Evolutionary conservation across 805 yeast genomes (phyloP).

Genomic region (Kodamaea laetipori): DNA sequence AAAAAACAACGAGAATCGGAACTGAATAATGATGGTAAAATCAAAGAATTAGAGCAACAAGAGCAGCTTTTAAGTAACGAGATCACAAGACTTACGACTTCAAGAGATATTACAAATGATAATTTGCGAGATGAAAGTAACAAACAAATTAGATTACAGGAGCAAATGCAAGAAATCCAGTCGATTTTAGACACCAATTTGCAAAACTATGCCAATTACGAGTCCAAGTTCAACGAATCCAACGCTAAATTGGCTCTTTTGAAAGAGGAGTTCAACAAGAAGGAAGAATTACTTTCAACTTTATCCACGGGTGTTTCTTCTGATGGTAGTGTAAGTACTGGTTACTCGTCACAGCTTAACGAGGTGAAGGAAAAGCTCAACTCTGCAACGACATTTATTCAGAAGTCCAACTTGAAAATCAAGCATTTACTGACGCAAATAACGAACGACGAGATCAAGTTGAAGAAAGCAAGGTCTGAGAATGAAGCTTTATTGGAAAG

Average conservation of each 20-base stretch:
- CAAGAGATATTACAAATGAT: constrained; percentile 58
- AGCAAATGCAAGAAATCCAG: constrained; percentile 36
- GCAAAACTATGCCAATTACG: constrained; percentile 41
- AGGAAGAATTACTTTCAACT: constrained; percentile 79
- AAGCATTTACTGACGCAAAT: constrained; percentile 58
- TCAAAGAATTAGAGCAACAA: constrained; percentile 58
- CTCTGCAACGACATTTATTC: constrained; percentile 54
- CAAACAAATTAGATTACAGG: constrained; percentile 34
- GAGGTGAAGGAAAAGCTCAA: constrained; percentile 59
- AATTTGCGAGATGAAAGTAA: constrained; percentile 55
- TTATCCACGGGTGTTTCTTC: constrained; percentile 89
- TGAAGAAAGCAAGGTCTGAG: constrained; percentile 55
- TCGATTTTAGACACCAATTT: constrained; percentile 35
- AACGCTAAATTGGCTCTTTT: constrained; percentile 47
- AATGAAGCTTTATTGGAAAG: constrained; percentile 43
- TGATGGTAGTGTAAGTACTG: constrained; percentile 71
- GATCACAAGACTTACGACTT: constrained; percentile 66
- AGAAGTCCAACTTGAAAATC: constrained; percentile 60
- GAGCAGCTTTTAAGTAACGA: constrained; percentile 63
- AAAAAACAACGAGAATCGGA: constrained; percentile 58
- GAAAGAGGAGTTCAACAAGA: constrained; percentile 52
- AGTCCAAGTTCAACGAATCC: constrained; percentile 46
- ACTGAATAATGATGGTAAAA: constrained; percentile 57
- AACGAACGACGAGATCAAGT: constrained; percentile 47
- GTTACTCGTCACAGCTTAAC: constrained; percentile 72